Percentiles rank a stretch among this genome's conserved stretches.
phyloP scores from a whole-genome alignment of 495 filamentous ascomycete genomes.

The Aspergillus bertholletiae region DNA sequence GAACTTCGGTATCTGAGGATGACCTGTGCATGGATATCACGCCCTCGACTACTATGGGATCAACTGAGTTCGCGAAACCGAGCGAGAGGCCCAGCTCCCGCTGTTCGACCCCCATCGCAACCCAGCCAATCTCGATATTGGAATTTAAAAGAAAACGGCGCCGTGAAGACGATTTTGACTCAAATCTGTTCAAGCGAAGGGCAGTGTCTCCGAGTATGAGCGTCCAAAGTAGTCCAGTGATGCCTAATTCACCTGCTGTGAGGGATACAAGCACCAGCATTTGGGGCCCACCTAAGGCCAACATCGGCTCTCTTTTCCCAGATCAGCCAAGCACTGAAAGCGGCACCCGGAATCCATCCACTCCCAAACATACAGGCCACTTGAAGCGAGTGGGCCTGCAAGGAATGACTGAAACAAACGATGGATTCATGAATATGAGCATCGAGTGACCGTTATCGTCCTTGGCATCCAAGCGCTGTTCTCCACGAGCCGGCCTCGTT shows the following conservation, averaged over 20 bases:
- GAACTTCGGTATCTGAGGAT: conserved; percentile 62
- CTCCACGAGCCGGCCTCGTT: conserved; percentile 11
- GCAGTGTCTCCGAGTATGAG: conserved; percentile 93
- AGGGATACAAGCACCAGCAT: conserved; percentile 57
- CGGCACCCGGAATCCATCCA: conserved; percentile 25
- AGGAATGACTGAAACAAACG: conserved; percentile 93
- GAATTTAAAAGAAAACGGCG: conserved; percentile 78
- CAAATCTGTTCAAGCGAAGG: conserved; percentile 83
- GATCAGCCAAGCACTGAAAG: conserved; percentile 48
- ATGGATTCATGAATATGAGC: conserved; percentile 96
- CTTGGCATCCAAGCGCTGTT: not conserved
- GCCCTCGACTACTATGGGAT: conserved; percentile 46
- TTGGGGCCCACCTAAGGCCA: conserved; percentile 71
- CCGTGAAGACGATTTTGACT: conserved; percentile 89
- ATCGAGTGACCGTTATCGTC: conserved; percentile 56
- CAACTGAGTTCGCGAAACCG: conserved; percentile 29
- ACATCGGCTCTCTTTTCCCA: conserved; percentile 44
- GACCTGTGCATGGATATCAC: conserved; percentile 77
- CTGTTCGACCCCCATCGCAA: conserved; percentile 48
- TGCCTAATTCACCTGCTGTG: conserved; percentile 72
- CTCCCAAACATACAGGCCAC: conserved; percentile 33
- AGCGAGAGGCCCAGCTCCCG: conserved; percentile 36
- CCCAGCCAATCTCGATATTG: conserved; percentile 44
- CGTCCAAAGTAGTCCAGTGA: conserved; percentile 82
- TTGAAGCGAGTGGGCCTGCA: conserved; percentile 80